These are phyloP conservation scores for Ganoderma sp. DNA, from an alignment of 1,284 basidiomycete genomes.

Conservation along the genomic window DNA sequence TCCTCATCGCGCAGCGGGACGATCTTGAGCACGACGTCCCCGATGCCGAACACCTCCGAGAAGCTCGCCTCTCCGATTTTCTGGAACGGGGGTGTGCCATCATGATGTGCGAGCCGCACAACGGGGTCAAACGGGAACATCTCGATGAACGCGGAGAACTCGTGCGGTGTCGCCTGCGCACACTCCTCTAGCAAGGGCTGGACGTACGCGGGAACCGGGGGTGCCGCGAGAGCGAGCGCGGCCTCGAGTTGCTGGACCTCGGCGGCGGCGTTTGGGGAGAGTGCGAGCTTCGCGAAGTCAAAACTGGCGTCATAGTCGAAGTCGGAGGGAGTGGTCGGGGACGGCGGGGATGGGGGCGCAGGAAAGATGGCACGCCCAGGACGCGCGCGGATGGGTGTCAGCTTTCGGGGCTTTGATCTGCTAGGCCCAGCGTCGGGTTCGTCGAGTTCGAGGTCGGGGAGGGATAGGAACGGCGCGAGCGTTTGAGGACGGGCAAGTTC, in stretches of 20 bases:
- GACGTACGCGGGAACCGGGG: constrained; percentile 51
- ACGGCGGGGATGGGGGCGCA: constrained; percentile 57
- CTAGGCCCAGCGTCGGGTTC: constrained; percentile 42
- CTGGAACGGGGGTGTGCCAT: constrained; percentile 49
- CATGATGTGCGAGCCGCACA: constrained; percentile 40
- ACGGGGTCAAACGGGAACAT: constrained; percentile 76
- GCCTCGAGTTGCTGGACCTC: constrained; percentile 25
- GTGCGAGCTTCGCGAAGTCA: constrained; percentile 57
- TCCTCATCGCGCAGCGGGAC: constrained; percentile 73
- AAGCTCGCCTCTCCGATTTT: constrained; percentile 98
- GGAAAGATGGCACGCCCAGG: constrained; percentile 47
- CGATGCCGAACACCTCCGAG: constrained; percentile 95
- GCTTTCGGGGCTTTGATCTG: constrained; percentile 52
- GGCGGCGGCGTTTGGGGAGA: constrained; percentile 41
- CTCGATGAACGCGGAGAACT: constrained; percentile 81
- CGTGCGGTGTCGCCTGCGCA: constrained; percentile 65
- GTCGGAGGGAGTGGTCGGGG: constrained; percentile 51
- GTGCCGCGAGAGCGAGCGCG: constrained; percentile 22
- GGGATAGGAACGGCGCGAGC: constrained; percentile 18
- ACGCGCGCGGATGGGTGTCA: constrained; percentile 68
- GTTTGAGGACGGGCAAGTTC: constrained; percentile 19
- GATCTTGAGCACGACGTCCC: constrained; percentile 86
- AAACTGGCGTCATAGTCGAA: constrained; percentile 63
- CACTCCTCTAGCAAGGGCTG: constrained; percentile 70
- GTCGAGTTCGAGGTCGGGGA: constrained; percentile 18